Percentiles rank a stretch among this genome's conserved stretches.
These are phyloP conservation scores for Populus davidiana DNA, from an alignment of 345 rosid species.

Conservation along the genomic window DNA sequence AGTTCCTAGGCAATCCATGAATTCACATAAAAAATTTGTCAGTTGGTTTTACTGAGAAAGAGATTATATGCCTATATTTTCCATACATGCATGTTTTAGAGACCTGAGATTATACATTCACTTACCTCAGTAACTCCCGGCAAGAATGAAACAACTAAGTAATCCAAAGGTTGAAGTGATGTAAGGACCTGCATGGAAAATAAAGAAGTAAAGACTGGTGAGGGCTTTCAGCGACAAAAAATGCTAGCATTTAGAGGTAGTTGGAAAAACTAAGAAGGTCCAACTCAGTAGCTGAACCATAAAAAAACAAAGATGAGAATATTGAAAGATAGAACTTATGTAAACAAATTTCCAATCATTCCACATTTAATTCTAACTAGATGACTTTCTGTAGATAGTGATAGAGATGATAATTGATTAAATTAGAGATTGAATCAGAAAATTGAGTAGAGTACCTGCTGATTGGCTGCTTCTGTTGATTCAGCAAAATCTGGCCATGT, in stretches of 20 bases:
- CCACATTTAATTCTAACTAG: background rate
- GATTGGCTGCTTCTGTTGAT: conserved; percentile 81
- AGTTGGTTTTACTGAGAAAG: too few relatives aligned
- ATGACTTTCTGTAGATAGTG: background rate
- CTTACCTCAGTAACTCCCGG: conserved; percentile 86
- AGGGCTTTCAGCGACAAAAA: too few relatives aligned
- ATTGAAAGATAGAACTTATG: background rate
- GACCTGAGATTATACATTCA: background rate
- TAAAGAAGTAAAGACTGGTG: too few relatives aligned
- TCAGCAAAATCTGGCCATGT: conserved; percentile 79
- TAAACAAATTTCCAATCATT: background rate
- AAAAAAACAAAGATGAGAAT: background rate
- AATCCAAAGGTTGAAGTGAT: conserved; percentile 79
- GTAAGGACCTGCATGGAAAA: conserved; percentile 58
- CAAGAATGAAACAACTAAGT: conserved; percentile 63
- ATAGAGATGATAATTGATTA: background rate
- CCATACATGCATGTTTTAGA: background rate
- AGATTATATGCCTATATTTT: too few relatives aligned
- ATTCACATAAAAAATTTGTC: too few relatives aligned
- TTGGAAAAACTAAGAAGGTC: too few relatives aligned
- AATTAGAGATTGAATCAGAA: background rate
- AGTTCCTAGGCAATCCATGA: conserved; percentile 54
- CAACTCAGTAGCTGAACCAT: too few relatives aligned
- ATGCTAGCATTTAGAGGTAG: too few relatives aligned
- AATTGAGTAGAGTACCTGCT: conserved; percentile 47